Percentiles rank a stretch among this genome's conserved stretches.
Conservation (phyloP, 495 filamentous ascomycete genomes). For the Tuber magnatum region DNA sequence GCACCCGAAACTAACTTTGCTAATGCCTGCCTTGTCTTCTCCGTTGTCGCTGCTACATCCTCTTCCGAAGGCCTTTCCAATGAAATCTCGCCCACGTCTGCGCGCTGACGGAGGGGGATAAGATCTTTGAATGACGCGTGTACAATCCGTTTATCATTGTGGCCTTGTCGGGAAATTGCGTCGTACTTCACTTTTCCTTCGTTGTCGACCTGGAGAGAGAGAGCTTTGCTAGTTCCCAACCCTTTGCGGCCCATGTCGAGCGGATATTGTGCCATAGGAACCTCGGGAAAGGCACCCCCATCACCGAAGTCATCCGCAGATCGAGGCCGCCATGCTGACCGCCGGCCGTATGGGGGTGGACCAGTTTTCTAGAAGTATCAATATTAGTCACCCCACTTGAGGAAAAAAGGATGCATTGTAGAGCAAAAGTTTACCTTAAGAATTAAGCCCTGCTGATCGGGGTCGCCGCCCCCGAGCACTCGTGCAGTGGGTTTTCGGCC, state of each 20-base stretch:
- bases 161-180: conserved; percentile 86
- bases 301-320: conserved; percentile 86
- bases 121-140: conserved; percentile 95
- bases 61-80: conserved; percentile 80
- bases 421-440: conserved; percentile 54
- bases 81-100: conserved; percentile 89
- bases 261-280: conserved; percentile 89
- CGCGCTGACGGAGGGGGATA: conserved; percentile 86
- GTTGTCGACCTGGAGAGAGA: conserved; percentile 81
- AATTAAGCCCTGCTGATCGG: conserved; percentile 82
- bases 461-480: conserved; percentile 66
- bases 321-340: conserved; percentile 79
- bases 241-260: conserved; percentile 83
- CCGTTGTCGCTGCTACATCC: conserved; percentile 69
- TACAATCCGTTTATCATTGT: conserved; percentile 72
- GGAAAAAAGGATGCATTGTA: not conserved
- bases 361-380: conserved; percentile 56
- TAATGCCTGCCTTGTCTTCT: conserved; percentile 80
- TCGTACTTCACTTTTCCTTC: conserved; percentile 95
- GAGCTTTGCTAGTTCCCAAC: conserved; percentile 69
- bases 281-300: conserved; percentile 92
- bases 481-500: conserved; percentile 52
- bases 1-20: conserved; percentile 74
- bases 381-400: not conserved
- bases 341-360: conserved; percentile 78